Conservation (phyloP, 2,329 filamentous ascomycete species). For the Corinectria fuckeliana region DNA sequence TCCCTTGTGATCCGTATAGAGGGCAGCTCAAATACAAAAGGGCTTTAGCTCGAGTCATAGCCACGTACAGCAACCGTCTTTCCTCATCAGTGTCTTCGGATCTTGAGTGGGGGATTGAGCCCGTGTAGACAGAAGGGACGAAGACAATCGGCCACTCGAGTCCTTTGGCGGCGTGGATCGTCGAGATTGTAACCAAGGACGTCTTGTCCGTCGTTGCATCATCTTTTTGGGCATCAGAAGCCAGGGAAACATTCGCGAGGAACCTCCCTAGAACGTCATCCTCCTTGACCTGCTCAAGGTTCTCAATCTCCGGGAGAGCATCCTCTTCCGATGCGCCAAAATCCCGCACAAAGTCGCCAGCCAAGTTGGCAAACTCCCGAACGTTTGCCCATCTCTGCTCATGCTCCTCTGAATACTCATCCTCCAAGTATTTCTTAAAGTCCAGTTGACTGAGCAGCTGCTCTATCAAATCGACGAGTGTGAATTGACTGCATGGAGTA, state of each 20-base stretch:
- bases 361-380: conserved; percentile 83
- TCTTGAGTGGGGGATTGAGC: conserved; percentile 87
- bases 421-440: conserved; percentile 76
- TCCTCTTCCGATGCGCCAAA: conserved; percentile 57
- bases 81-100: conserved; percentile 89
- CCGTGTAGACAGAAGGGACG: conserved; percentile 86
- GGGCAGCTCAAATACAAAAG: conserved; percentile 87
- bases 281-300: conserved; percentile 71
- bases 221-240: conserved; percentile 75
- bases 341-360: conserved; percentile 69
- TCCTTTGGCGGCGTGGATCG: conserved; percentile 94
- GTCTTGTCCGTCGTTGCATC: conserved; percentile 62
- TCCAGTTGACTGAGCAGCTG: conserved; percentile 68
- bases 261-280: conserved; percentile 73
- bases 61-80: conserved; percentile 87
- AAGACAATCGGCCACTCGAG: conserved; percentile 97
- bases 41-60: conserved; percentile 91
- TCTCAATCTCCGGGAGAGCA: conserved; percentile 71
- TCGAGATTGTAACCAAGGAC: conserved; percentile 84
- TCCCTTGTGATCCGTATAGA: conserved; percentile 66
- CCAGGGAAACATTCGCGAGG: conserved; percentile 88
- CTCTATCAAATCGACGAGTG: conserved; percentile 57
- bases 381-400: conserved; percentile 88
- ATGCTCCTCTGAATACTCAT: conserved; percentile 74
- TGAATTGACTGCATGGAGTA: conserved; percentile 36